phyloP scores from a whole-genome alignment of 2,329 filamentous ascomycete genomes.

The Geoglossum cookeanum region DNA sequence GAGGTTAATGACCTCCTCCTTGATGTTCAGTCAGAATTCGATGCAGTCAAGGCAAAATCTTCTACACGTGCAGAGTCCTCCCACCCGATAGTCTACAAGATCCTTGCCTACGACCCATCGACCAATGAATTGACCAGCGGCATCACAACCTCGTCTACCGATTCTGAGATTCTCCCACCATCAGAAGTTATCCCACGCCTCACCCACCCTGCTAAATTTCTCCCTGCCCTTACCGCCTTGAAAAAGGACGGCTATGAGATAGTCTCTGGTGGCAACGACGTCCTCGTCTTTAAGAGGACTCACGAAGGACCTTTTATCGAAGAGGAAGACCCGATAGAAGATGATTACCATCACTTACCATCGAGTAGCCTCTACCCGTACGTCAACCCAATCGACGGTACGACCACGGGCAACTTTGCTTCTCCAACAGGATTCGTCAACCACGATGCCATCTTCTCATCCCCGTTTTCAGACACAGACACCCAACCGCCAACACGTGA shows the following conservation, averaged over 20 bases:
- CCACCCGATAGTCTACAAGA: constrained; percentile 32
- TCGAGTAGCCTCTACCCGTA: constrained; percentile 6
- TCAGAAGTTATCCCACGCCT: constrained; percentile 40
- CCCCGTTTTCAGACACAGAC: neutral
- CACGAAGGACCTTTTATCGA: constrained; percentile 15
- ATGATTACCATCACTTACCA: neutral
- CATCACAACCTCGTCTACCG: constrained; percentile 32
- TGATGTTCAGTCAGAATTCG: constrained; percentile 1
- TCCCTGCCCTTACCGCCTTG: constrained; percentile 40
- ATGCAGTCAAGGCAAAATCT: neutral
- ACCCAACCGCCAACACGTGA: neutral
- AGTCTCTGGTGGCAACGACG: constrained; percentile 40
- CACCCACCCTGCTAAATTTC: constrained; percentile 43
- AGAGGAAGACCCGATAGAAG: neutral
- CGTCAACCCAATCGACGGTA: constrained; percentile 38
- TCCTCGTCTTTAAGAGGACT: constrained; percentile 48
- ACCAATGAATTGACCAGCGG: constrained; percentile 38
- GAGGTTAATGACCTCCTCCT: constrained; percentile 3
- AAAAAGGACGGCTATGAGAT: constrained; percentile 47
- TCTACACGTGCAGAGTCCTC: constrained; percentile 3
- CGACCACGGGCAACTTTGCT: constrained; percentile 33
- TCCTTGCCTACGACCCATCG: constrained; percentile 44
- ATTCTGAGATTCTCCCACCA: constrained; percentile 33
- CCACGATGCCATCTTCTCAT: constrained; percentile 24
- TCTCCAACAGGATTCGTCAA: constrained; percentile 48